phyloP scores from a whole-genome alignment of 108 stramenopile genomes.

The Bacterosira constricta region DNA sequence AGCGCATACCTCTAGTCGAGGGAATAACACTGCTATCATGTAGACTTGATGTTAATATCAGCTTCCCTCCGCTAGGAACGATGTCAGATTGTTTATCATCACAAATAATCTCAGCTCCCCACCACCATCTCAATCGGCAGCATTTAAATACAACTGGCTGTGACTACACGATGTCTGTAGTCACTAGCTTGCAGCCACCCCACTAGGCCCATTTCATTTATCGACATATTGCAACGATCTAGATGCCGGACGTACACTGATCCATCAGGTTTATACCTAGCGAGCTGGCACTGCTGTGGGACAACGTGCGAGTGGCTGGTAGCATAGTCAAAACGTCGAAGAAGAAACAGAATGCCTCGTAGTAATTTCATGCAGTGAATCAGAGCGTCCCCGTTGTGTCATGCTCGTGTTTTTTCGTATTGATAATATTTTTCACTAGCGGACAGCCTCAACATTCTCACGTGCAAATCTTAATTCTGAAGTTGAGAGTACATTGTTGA shows the following conservation, averaged over 20 bases:
- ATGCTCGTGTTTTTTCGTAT: conserved; percentile 13
- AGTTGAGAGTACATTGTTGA: conserved; percentile 22
- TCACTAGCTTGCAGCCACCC: conserved; percentile 32
- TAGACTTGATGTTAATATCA: conserved; percentile 34
- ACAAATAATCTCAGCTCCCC: conserved; percentile 6
- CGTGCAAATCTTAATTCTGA: conserved; percentile 5
- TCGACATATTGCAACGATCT: conserved; percentile 18
- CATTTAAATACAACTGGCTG: conserved; percentile 40
- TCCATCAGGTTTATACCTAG: conserved; percentile 21
- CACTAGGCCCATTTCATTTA: conserved; percentile 33
- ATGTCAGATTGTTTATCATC: conserved; percentile 8
- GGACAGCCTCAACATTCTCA: conserved; percentile 9
- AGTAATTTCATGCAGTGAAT: conserved; percentile 22
- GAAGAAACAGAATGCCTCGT: conserved; percentile 23
- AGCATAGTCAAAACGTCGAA: conserved; percentile 8
- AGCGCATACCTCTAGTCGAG: conserved; percentile 13
- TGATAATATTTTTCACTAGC: conserved; percentile 13
- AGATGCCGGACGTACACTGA: conserved; percentile 30
- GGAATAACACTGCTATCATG: background rate
- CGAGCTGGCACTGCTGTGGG: conserved; percentile 44
- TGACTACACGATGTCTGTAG: conserved; percentile 34
- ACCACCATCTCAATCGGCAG: conserved; percentile 26
- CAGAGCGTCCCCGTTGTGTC: conserved; percentile 21
- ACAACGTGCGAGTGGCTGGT: conserved; percentile 13
- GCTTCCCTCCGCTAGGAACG: conserved; percentile 21